Evolutionary conservation across 495 filamentous ascomycete species (phyloP).

Genomic region (Penicillium coffeae): DNA sequence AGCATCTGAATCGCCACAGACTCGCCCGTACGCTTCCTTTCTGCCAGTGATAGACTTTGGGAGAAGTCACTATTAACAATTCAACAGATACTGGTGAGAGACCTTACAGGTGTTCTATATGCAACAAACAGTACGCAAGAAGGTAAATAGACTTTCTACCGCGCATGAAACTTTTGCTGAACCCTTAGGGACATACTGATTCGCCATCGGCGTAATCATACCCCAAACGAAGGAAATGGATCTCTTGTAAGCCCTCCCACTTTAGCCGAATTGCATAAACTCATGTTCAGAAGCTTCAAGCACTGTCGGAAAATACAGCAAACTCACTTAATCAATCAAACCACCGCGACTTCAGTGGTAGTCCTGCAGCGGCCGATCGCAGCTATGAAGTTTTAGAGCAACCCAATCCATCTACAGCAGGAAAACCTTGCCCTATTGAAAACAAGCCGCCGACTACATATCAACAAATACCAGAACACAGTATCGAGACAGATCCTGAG

Average conservation of each 20-base stretch:
- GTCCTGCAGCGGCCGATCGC: too few relatives aligned
- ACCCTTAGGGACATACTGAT: slow-evolving; percentile 6
- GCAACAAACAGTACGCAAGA: slow-evolving; percentile 4
- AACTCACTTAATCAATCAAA: too few relatives aligned
- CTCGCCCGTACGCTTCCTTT: slow-evolving; percentile 2
- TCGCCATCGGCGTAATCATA: slow-evolving; percentile 10
- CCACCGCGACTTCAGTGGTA: too few relatives aligned
- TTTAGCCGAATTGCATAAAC: neutral
- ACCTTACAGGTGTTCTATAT: slow-evolving; percentile 8
- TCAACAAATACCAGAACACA: too few relatives aligned
- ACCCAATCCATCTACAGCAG: too few relatives aligned
- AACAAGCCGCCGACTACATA: too few relatives aligned
- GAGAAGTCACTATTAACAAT: neutral
- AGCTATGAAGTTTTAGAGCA: too few relatives aligned
- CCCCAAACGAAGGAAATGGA: neutral
- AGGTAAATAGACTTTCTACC: neutral
- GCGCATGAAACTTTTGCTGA: neutral
- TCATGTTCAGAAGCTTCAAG: too few relatives aligned
- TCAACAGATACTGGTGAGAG: slow-evolving; percentile 6
- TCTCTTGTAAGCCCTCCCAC: neutral
- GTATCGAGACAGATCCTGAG: too few relatives aligned
- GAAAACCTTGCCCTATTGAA: too few relatives aligned
- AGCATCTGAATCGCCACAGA: slow-evolving; percentile 10
- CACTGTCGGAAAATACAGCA: too few relatives aligned
- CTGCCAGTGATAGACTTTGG: neutral